Evolutionary conservation across 306 rosid genomes (phyloP).

Genomic region (Acacia confusa): DNA sequence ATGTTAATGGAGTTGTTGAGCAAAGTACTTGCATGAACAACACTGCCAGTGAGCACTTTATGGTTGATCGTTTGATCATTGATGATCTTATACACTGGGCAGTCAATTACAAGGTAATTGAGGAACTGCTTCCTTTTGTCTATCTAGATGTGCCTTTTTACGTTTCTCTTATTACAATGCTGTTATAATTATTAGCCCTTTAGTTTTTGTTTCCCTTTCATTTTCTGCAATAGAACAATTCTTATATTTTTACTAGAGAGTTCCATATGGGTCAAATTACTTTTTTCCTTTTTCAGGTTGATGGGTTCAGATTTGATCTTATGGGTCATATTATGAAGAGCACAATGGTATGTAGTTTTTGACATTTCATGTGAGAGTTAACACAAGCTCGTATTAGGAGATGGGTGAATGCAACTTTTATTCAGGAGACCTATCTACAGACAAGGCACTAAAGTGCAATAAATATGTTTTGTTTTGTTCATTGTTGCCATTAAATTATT

Average conservation of each 20-base stretch:
- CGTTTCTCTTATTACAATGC: conserved; percentile 6
- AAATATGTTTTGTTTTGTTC: not conserved
- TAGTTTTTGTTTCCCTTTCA: not conserved
- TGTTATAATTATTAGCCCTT: conserved; percentile 7
- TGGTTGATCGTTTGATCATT: conserved; percentile 88
- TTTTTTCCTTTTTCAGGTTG: conserved; percentile 59
- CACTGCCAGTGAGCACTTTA: conserved; percentile 93
- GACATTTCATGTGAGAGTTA: conserved; percentile 23
- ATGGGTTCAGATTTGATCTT: conserved; percentile 95
- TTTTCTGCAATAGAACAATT: no score
- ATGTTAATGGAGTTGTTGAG: conserved; percentile 86
- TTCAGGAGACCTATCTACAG: not conserved
- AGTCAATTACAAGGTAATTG: conserved; percentile 76
- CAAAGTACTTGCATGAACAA: conserved; percentile 87
- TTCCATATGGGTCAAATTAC: not conserved
- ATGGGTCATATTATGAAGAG: conserved; percentile 98
- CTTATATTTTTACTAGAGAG: not conserved
- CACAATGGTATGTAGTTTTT: conserved; percentile 73
- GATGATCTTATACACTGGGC: conserved; percentile 96
- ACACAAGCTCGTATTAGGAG: not conserved
- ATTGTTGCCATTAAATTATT: conserved; percentile 15
- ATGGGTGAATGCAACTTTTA: conserved; percentile 20
- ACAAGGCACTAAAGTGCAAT: conserved; percentile 3
- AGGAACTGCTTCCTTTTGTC: conserved; percentile 20
- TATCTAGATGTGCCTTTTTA: not conserved